Percentiles rank a stretch among this genome's conserved stretches.
phyloP scores from a whole-genome alignment of 2,329 filamentous ascomycete species.

The Teratosphaeriaceae sp. region DNA sequence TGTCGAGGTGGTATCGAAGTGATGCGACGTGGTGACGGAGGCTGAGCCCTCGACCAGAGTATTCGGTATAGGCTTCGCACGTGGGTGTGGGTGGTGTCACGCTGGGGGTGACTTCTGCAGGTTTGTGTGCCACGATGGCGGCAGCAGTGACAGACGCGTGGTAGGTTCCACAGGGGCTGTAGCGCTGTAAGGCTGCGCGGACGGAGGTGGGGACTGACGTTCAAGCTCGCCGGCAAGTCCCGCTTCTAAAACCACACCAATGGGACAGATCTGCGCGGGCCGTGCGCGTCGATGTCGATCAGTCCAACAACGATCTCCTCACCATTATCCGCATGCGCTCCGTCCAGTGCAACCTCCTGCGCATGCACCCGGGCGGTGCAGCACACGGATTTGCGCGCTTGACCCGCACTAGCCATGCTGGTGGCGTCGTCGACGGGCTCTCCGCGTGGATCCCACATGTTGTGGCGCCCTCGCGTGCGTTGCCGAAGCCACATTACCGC shows the following conservation, averaged over 20 bases:
- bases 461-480: conserved; percentile 5
- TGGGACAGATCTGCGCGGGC: no score
- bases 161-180: background rate
- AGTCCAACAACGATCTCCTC: no score
- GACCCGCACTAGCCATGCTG: background rate
- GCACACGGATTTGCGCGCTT: no score
- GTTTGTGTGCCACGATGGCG: background rate
- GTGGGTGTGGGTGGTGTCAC: background rate
- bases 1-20: conserved; percentile 1
- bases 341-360: no score
- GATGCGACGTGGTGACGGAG: no score
- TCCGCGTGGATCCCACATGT: conserved; percentile 4
- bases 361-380: no score
- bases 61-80: background rate
- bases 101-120: background rate
- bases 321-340: background rate
- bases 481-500: background rate
- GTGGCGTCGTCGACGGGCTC: conserved; percentile 3
- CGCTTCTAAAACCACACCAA: no score
- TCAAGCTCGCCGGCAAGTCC: no score
- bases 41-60: conserved; percentile 3
- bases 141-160: background rate
- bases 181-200: background rate
- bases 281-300: no score
- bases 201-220: conserved; percentile 1